Evolutionary conservation across 164 flowering plant genomes (phyloP).

Genomic region (Brasenia schreberi): DNA sequence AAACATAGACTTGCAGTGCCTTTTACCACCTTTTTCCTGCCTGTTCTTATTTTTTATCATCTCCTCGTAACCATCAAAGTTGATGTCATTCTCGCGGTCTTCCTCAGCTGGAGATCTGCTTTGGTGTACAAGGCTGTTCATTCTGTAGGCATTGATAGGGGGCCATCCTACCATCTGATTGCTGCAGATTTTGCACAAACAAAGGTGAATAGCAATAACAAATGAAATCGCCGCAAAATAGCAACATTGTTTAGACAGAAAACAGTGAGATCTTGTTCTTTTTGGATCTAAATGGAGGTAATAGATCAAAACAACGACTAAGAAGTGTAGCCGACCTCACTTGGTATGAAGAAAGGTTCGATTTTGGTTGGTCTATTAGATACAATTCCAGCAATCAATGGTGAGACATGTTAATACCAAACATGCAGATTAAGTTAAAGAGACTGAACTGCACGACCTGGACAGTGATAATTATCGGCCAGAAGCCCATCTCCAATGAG

Average conservation of each 20-base stretch:
- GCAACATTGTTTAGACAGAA: not conserved
- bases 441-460: no score
- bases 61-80: slow-evolving; percentile 3
- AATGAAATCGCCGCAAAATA: not conserved
- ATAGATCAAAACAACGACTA: no score
- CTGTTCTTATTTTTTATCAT: slow-evolving; percentile 15
- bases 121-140: slow-evolving; percentile 58
- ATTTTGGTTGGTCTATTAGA: no score
- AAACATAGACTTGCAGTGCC: slow-evolving; percentile 29
- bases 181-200: slow-evolving; percentile 14
- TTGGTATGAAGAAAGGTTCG: no score
- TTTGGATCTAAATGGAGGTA: not conserved
- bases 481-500: no score
- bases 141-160: slow-evolving; percentile 66
- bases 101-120: slow-evolving; percentile 29
- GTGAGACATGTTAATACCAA: no score
- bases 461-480: no score
- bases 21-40: slow-evolving; percentile 9
- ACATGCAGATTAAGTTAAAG: no score
- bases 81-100: slow-evolving; percentile 8
- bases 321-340: no score
- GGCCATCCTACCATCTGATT: slow-evolving; percentile 98
- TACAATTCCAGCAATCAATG: no score
- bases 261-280: not conserved
- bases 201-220: not conserved